Percentiles rank a stretch among this genome's conserved stretches.
Evolutionary conservation across 805 yeast species (phyloP).

Genomic region (Kodamaea sagamina): DNA sequence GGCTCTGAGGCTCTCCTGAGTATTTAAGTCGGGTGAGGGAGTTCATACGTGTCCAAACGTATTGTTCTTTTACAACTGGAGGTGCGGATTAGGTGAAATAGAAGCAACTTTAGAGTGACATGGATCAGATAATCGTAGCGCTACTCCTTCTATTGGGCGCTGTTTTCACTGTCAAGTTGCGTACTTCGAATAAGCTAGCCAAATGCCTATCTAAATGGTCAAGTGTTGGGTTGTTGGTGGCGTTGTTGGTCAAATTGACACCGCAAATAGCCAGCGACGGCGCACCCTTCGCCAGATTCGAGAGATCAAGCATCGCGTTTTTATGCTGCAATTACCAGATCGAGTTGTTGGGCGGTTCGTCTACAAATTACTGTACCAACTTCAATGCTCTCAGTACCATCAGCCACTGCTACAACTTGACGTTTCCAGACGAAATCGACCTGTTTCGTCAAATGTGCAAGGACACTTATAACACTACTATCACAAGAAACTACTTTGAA

Average conservation of each 20-base stretch:
- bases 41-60: neutral
- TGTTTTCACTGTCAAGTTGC: constrained; percentile 9
- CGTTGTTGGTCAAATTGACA: constrained; percentile 20
- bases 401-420: constrained; percentile 34
- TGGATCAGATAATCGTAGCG: constrained; percentile 10
- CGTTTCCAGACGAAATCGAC: constrained; percentile 25
- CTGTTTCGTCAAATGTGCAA: constrained; percentile 30
- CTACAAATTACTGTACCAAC: constrained; percentile 11
- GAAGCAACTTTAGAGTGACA: too few relatives aligned
- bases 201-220: constrained; percentile 13
- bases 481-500: constrained; percentile 26
- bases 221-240: constrained; percentile 13
- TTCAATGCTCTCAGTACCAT: constrained; percentile 38
- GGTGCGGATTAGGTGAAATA: too few relatives aligned
- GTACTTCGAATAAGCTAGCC: constrained; percentile 2
- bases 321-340: constrained; percentile 33
- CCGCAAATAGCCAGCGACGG: constrained; percentile 29
- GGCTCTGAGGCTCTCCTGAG: neutral
- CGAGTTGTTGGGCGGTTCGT: neutral
- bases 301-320: constrained; percentile 31
- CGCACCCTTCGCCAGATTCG: constrained; percentile 35
- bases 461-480: constrained; percentile 18
- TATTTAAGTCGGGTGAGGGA: too few relatives aligned
- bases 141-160: constrained; percentile 21
- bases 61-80: too few relatives aligned